phyloP scores from a whole-genome alignment of 129 eudicot species.

The Artemisia tridentata region DNA sequence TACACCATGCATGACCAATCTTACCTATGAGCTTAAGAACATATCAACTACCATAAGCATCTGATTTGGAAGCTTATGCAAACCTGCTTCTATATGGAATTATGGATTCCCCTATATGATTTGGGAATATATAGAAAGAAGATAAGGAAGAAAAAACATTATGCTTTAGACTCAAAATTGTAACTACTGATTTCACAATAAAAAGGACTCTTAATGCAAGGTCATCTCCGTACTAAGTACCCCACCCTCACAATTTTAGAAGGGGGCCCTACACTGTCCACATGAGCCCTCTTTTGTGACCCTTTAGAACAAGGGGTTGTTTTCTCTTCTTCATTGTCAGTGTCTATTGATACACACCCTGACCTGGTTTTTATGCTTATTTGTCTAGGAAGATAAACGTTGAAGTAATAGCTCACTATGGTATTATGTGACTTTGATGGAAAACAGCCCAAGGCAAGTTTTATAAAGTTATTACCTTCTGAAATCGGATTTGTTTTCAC shows the following conservation, averaged over 20 bases:
- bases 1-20: slow-evolving; percentile 12
- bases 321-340: slow-evolving; percentile 42
- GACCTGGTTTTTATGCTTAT: slow-evolving; percentile 45
- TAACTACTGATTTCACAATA: slow-evolving; percentile 19
- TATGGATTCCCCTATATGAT: slow-evolving; percentile 24
- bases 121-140: slow-evolving; percentile 20
- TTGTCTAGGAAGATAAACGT: slow-evolving; percentile 55
- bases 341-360: slow-evolving; percentile 29
- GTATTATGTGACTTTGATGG: slow-evolving; percentile 31
- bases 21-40: slow-evolving; percentile 15
- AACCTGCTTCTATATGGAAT: slow-evolving; percentile 13
- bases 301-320: slow-evolving; percentile 27
- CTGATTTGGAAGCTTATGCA: neutral
- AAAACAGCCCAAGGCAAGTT: slow-evolving; percentile 39
- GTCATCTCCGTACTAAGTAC: slow-evolving; percentile 28
- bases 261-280: slow-evolving; percentile 28
- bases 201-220: neutral
- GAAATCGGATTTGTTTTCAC: slow-evolving; percentile 37
- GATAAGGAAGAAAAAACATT: slow-evolving; percentile 21
- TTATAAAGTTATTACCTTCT: slow-evolving; percentile 37
- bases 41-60: slow-evolving; percentile 9
- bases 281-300: slow-evolving; percentile 37
- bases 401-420: slow-evolving; percentile 56
- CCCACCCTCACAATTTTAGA: slow-evolving; percentile 21
- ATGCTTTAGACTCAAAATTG: neutral